A percentile compares a stretch with the other conserved stretches of the same genome.
phyloP scores from a whole-genome alignment of 306 rosid genomes.

The Cicer yamashitae region DNA sequence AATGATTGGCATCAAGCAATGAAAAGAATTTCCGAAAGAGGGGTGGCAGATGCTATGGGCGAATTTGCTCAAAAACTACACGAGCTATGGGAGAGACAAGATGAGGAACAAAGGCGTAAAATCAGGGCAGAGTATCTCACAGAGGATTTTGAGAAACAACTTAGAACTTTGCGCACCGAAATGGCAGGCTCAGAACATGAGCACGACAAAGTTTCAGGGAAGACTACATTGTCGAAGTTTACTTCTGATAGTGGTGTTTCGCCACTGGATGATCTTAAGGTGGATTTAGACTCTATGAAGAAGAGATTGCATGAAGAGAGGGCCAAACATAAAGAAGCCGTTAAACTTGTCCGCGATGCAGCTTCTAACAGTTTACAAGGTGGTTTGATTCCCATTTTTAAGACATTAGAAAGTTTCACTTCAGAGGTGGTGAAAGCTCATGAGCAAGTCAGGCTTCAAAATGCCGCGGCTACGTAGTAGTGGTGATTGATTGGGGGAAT shows the following conservation, averaged over 20 bases:
- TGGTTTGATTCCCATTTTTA: constrained; percentile 90
- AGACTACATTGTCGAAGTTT: constrained; percentile 56
- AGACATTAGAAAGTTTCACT: constrained; percentile 80
- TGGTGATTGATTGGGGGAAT: constrained; percentile 43
- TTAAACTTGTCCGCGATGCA: constrained; percentile 69
- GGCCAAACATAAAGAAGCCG: constrained; percentile 76
- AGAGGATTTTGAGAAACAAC: constrained; percentile 79
- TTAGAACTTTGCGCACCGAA: constrained; percentile 65
- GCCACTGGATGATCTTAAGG: constrained; percentile 85
- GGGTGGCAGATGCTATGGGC: constrained; percentile 74
- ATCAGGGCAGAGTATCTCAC: constrained; percentile 75
- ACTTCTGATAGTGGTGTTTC: constrained; percentile 78
- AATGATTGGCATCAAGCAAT: constrained; percentile 96
- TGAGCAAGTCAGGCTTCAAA: constrained; percentile 78
- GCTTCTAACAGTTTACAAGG: constrained; percentile 82
- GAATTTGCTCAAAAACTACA: constrained; percentile 79
- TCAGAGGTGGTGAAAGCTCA: constrained; percentile 84
- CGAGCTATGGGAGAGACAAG: constrained; percentile 91
- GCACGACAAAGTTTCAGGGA: constrained; percentile 55
- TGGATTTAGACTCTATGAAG: constrained; percentile 85
- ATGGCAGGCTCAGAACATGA: constrained; percentile 58
- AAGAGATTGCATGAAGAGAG: constrained; percentile 79
- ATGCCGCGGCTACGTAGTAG: constrained; percentile 40
- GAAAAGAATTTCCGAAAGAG: constrained; percentile 74
- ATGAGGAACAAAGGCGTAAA: constrained; percentile 81